phyloP scores from a whole-genome alignment of 2,329 filamentous ascomycete species.

The Arachnopeziza araneosa region DNA sequence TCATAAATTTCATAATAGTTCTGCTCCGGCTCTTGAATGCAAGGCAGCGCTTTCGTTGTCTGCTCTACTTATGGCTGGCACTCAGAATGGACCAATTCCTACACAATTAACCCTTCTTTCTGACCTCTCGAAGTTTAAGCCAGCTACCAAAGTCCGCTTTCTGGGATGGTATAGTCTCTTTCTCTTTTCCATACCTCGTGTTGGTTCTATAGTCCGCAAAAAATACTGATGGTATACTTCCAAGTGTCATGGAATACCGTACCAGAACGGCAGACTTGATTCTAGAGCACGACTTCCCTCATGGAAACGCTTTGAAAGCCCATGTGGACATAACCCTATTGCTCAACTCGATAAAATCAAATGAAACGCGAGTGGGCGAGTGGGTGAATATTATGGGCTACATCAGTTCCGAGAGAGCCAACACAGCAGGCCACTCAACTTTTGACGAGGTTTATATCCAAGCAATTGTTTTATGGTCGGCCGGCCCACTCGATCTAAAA shows the following conservation, averaged over 20 bases:
- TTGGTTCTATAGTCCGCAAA: neutral
- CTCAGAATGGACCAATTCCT: conserved; percentile 26
- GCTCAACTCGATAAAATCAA: conserved; percentile 56
- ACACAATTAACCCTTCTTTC: conserved; percentile 26
- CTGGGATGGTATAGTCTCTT: conserved; percentile 71
- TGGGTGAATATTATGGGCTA: conserved; percentile 92
- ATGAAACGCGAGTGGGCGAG: conserved; percentile 65
- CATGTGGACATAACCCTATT: conserved; percentile 68
- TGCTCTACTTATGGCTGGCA: conserved; percentile 2
- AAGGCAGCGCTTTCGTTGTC: neutral
- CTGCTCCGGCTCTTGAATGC: neutral
- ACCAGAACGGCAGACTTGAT: conserved; percentile 52
- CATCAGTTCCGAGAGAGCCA: conserved; percentile 37
- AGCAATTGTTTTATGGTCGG: conserved; percentile 71
- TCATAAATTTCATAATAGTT: too few relatives aligned
- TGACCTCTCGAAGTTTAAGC: conserved; percentile 19
- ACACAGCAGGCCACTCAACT: conserved; percentile 24
- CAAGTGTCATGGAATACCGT: conserved; percentile 54
- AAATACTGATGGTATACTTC: conserved; percentile 3
- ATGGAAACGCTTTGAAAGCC: conserved; percentile 40
- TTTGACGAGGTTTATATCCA: conserved; percentile 50
- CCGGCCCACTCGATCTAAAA: conserved; percentile 65
- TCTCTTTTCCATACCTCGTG: neutral
- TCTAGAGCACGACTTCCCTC: conserved; percentile 63
- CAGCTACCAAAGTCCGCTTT: conserved; percentile 75